Evolutionary conservation across 2,329 filamentous ascomycete species (phyloP).

Genomic region (Chalaropsis thielavioides): DNA sequence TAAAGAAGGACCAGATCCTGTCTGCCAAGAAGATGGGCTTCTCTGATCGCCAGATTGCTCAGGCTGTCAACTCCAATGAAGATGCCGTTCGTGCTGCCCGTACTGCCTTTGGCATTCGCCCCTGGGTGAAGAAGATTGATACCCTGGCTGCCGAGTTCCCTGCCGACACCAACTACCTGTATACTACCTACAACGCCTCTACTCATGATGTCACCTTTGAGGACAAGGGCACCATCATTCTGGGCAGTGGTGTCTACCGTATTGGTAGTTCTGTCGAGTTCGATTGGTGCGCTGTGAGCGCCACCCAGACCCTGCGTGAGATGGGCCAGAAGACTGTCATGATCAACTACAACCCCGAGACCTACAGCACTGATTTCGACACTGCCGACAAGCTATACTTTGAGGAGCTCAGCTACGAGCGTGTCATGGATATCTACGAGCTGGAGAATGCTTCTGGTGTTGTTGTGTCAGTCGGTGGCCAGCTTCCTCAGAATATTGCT

Average conservation of each 20-base stretch:
- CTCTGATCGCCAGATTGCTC: slow-evolving; percentile 88
- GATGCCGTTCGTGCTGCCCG: slow-evolving; percentile 77
- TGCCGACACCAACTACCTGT: slow-evolving; percentile 86
- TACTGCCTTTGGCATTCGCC: slow-evolving; percentile 74
- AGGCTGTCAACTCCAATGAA: slow-evolving; percentile 71
- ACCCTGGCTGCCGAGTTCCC: slow-evolving; percentile 95
- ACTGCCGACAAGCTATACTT: slow-evolving; percentile 88
- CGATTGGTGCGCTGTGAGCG: slow-evolving; percentile 93
- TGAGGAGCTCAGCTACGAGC: slow-evolving; percentile 90
- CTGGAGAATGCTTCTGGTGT: slow-evolving; percentile 73
- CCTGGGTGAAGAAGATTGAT: slow-evolving; percentile 71
- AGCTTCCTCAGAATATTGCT: slow-evolving; percentile 94
- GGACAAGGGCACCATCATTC: slow-evolving; percentile 75
- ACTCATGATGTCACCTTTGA: slow-evolving; percentile 89
- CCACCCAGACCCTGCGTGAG: slow-evolving; percentile 64
- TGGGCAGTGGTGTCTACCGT: slow-evolving; percentile 91
- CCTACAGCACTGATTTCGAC: slow-evolving; percentile 72
- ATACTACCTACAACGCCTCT: slow-evolving; percentile 94
- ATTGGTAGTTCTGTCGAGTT: slow-evolving; percentile 98
- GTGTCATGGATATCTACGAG: slow-evolving; percentile 98
- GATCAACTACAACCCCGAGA: slow-evolving; percentile 89
- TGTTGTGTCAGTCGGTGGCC: slow-evolving; percentile 89
- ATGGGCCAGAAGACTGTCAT: slow-evolving; percentile 96
- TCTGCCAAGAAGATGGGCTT: slow-evolving; percentile 97
- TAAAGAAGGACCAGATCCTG: slow-evolving; percentile 77